These are phyloP conservation scores for Trichaptum fuscoviolaceum DNA, from an alignment of 768 basidiomycete species.

Conservation along the genomic window DNA sequence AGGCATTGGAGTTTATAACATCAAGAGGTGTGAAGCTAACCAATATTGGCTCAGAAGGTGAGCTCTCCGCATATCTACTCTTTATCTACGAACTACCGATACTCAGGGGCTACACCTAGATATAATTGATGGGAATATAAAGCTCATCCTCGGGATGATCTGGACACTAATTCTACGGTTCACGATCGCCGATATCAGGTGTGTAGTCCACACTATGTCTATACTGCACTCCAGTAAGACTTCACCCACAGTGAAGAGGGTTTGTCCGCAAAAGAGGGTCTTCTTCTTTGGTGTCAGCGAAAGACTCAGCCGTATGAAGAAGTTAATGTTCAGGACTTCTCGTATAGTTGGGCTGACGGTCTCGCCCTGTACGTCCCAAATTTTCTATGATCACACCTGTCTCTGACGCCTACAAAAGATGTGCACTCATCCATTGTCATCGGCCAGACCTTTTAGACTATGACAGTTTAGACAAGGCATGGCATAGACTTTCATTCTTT, in stretches of 20 bases:
- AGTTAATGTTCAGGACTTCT: constrained; percentile 92
- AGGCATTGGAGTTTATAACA: constrained; percentile 92
- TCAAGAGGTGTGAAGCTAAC: constrained; percentile 92
- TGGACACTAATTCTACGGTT: constrained; percentile 98
- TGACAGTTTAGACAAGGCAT: constrained; percentile 75
- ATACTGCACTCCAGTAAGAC: constrained; percentile 9
- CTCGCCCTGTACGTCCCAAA: constrained; percentile 73
- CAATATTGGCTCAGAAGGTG: constrained; percentile 96
- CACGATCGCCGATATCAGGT: constrained; percentile 98
- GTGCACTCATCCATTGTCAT: constrained; percentile 96
- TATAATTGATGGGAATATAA: constrained; percentile 97
- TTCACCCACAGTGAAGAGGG: constrained; percentile 78
- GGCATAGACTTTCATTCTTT: constrained; percentile 6
- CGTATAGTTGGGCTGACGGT: constrained; percentile 89
- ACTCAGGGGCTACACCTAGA: constrained; percentile 42
- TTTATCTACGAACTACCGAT: neutral
- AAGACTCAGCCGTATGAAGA: constrained; percentile 90
- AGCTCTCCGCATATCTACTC: constrained; percentile 2
- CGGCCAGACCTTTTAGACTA: constrained; percentile 94
- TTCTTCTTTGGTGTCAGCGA: constrained; percentile 96
- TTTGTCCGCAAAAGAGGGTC: constrained; percentile 95
- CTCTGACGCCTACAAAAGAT: constrained; percentile 44
- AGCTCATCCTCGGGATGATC: constrained; percentile 98
- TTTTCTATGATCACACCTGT: constrained; percentile 10
- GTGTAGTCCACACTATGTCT: constrained; percentile 20